These are phyloP conservation scores for Apiospora hydei DNA, from an alignment of 2,329 filamentous ascomycete genomes.

Conservation along the genomic window DNA sequence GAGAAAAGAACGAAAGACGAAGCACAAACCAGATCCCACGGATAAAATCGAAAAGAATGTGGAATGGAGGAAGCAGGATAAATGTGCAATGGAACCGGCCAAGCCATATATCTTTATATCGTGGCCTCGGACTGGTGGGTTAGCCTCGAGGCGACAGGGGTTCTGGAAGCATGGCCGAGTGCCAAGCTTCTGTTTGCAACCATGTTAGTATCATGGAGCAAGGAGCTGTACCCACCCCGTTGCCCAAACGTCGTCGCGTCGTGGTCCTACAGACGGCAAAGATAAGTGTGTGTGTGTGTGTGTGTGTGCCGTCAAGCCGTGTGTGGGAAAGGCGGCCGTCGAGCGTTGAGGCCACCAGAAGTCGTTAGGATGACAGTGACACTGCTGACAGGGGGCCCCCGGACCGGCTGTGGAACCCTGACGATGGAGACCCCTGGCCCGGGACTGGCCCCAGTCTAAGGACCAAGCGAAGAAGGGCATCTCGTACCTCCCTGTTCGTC, in stretches of 20 bases:
- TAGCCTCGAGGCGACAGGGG: conserved; percentile 13
- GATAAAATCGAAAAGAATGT: conserved; percentile 22
- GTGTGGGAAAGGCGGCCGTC: background rate
- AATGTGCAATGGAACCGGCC: conserved; percentile 19
- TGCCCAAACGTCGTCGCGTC: conserved; percentile 16
- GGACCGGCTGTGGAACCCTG: conserved; percentile 1
- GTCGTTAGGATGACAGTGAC: conserved; percentile 15
- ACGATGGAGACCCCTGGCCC: conserved; percentile 8
- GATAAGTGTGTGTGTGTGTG: background rate
- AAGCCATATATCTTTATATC: conserved; percentile 22
- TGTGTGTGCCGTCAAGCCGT: background rate
- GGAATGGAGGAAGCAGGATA: conserved; percentile 19
- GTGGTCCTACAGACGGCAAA: background rate
- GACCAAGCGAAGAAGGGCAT: conserved; percentile 14
- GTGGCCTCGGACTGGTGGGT: conserved; percentile 8
- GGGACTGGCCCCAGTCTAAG: background rate
- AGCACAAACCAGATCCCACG: conserved; percentile 21
- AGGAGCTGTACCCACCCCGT: conserved; percentile 7
- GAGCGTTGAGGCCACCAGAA: background rate
- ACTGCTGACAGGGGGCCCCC: background rate
- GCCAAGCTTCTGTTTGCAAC: conserved; percentile 18
- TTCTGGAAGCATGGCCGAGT: conserved; percentile 15
- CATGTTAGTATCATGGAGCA: conserved; percentile 18
- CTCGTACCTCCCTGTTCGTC: conserved; percentile 13
- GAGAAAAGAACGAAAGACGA: conserved; percentile 20